phyloP scores from a whole-genome alignment of 2,329 filamentous ascomycete genomes.

The Magnaporthales sp. region DNA sequence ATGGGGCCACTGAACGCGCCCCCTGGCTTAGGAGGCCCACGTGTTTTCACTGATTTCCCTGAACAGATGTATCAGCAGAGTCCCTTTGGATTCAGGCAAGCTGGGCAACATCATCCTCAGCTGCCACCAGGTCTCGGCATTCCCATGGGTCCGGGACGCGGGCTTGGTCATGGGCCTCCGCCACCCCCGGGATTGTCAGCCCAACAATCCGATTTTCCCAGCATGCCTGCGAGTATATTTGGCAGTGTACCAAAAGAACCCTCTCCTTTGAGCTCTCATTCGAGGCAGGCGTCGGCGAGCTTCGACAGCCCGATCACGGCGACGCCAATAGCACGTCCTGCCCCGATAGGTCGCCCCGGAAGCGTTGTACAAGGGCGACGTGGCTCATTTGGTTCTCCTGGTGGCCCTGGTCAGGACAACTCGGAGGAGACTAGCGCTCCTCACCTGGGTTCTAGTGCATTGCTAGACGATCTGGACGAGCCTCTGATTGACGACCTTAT shows the following conservation, averaged over 20 bases:
- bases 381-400: constrained; percentile 16
- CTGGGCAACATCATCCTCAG: neutral
- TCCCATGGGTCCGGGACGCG: constrained; percentile 1
- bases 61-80: neutral
- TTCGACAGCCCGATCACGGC: constrained; percentile 47
- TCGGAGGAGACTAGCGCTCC: constrained; percentile 49
- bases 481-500: constrained; percentile 27
- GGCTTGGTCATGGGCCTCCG: constrained; percentile 11
- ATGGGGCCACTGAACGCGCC: neutral
- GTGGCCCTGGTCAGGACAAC: constrained; percentile 51
- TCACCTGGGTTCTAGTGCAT: constrained; percentile 82
- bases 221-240: constrained; percentile 4
- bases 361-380: constrained; percentile 54
- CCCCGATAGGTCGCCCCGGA: constrained; percentile 79
- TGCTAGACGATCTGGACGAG: constrained; percentile 67
- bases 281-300: constrained; percentile 64
- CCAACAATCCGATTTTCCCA: constrained; percentile 2
- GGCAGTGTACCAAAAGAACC: constrained; percentile 20
- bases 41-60: neutral
- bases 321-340: constrained; percentile 71
- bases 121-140: constrained; percentile 3
- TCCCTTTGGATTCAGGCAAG: neutral
- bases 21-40: neutral
- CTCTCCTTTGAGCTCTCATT: constrained; percentile 48
- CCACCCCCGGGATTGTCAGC: constrained; percentile 8